Evolutionary conservation across 257 asterid genomes (phyloP).

Genomic region (Solanum chaucha): DNA sequence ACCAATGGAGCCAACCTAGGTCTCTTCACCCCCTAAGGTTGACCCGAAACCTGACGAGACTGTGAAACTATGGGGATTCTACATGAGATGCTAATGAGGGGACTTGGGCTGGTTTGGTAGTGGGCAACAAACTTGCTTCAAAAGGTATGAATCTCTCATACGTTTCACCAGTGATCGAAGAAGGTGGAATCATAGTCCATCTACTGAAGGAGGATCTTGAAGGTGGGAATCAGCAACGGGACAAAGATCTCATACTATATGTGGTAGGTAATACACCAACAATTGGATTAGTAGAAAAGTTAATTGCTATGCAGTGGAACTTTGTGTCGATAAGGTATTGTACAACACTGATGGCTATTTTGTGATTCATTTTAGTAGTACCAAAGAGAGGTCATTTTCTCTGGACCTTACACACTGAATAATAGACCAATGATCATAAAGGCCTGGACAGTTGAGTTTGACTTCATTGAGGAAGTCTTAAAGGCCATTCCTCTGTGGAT

Average conservation of each 20-base stretch:
- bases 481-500: not conserved
- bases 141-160: not conserved
- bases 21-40: not conserved
- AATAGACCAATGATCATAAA: not conserved
- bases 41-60: not conserved
- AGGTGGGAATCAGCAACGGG: not conserved
- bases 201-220: not conserved
- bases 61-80: not conserved
- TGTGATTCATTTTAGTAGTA: not conserved
- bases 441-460: not conserved
- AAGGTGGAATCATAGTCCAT: not conserved
- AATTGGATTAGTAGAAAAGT: not conserved
- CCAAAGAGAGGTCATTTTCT: not conserved
- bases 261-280: not conserved
- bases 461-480: not conserved
- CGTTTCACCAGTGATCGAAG: not conserved
- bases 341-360: not conserved
- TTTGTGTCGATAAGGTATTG: not conserved
- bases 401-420: not conserved
- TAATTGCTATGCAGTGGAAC: not conserved
- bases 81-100: not conserved
- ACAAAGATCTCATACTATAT: not conserved
- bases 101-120: not conserved
- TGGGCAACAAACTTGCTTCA: not conserved
- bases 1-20: not conserved